Base-by-base conservation (phyloP, 148 eudicot species). In the Cornus suecica region DNA sequence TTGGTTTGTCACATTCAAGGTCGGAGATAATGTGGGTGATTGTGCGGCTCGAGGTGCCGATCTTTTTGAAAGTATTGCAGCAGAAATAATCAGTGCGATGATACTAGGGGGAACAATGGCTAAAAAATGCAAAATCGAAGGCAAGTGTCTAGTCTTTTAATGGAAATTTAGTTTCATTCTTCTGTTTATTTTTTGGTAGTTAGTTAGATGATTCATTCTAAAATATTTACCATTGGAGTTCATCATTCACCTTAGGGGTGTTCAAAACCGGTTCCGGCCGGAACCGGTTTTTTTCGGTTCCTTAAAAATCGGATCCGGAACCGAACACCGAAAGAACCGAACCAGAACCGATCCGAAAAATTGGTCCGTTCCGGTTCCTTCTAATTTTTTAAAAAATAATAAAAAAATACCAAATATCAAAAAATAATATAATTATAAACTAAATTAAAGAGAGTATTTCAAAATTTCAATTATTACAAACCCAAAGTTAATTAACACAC, bases 41-140 rank as follows among this genome's bases (percentile, higher is more conserved):
- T 95, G 97, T 88, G 99, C 99, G 41, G 99, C 99, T 56, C 92
- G 99, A 77, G 99, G 99, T 73, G 99, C 99, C 74, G 99, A 95
- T 86, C 90, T 95, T 30, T 95, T 95, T 69, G 99, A 95, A 91
- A 95, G 99, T 85, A 95, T 95, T 78, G 99, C 99, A 68, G 99
- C 99, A 31, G 99, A 95, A 85, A 95, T 95, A 41, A 95, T 92
- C 27, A 95, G 99, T 86, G 99, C 99, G 58, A 95, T 95, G 99
- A 95, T 95, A 76, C 89, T 95, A 70, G 99, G 99, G 70, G 99
- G 97, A 74, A 85, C 99, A 74, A 95, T 95, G 99, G 99, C 99
- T 37, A 85, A 88, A 67, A 90, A 88, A 65, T 95, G 99, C 87
- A 92, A 92, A 86, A 88, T 95, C 86, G 99, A 95, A 87, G 94